These are phyloP conservation scores for Trametes polyzona DNA, from an alignment of 1,284 basidiomycete genomes.

Conservation along the genomic window DNA sequence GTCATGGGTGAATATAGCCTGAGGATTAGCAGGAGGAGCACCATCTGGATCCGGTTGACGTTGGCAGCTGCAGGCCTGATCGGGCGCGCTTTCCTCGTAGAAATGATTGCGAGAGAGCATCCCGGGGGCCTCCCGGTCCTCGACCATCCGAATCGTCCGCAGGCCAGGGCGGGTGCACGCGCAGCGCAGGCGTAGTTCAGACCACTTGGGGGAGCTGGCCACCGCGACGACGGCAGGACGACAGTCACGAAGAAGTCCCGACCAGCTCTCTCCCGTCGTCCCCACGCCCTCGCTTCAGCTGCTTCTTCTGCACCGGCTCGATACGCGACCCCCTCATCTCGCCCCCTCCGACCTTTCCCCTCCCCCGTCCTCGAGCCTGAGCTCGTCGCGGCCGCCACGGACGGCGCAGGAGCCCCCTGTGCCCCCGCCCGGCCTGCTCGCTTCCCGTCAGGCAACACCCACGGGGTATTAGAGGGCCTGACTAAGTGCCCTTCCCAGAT, in stretches of 20 bases:
- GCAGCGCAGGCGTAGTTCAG: neutral
- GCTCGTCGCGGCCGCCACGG: neutral
- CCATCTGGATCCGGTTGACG: conserved; percentile 25
- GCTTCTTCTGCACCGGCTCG: conserved; percentile 19
- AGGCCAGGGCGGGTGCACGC: too few relatives aligned
- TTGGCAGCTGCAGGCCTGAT: conserved; percentile 27
- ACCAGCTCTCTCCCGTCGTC: conserved; percentile 5
- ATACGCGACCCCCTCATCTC: conserved; percentile 10
- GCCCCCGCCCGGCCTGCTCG: neutral
- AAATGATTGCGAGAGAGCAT: conserved; percentile 18
- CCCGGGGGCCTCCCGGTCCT: conserved; percentile 1
- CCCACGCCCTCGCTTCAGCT: conserved; percentile 21
- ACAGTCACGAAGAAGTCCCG: conserved; percentile 2
- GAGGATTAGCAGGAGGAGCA: neutral
- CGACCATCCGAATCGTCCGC: conserved; percentile 2
- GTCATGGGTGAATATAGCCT: conserved; percentile 26
- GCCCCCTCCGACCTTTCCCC: neutral
- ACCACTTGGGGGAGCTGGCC: neutral
- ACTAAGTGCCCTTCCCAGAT: neutral
- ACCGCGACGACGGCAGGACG: conserved; percentile 6
- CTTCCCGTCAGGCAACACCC: neutral
- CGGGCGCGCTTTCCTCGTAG: conserved; percentile 21
- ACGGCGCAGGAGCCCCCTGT: neutral
- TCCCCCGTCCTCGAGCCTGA: neutral
- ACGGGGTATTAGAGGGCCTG: neutral